phyloP scores from a whole-genome alignment of 2,329 filamentous ascomycete genomes.

The Plectosphaerella sp. region DNA sequence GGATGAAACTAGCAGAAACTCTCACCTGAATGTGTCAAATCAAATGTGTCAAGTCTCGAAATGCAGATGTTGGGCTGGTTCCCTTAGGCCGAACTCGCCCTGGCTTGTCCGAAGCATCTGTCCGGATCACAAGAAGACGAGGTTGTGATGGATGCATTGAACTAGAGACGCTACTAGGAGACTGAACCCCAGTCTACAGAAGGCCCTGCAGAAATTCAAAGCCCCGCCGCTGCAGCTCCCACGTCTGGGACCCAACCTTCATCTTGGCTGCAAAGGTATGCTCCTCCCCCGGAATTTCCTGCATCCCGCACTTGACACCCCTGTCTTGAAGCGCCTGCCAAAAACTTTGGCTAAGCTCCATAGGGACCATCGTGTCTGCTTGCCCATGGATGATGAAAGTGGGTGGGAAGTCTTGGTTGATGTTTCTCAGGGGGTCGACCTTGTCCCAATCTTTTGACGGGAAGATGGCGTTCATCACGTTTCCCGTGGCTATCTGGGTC shows the following conservation, averaged over 20 bases:
- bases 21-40: no score
- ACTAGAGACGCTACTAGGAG: not conserved
- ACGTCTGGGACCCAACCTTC: conserved; percentile 28
- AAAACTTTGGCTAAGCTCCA: conserved; percentile 26
- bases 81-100: no score
- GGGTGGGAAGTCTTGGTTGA: conserved; percentile 25
- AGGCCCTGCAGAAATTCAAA: conserved; percentile 34
- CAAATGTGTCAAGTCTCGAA: no score
- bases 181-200: not conserved
- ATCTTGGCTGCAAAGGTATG: conserved; percentile 38
- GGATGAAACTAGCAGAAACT: no score
- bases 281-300: conserved; percentile 32
- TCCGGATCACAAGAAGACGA: not conserved
- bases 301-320: conserved; percentile 27
- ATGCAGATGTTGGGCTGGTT: no score
- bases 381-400: conserved; percentile 37
- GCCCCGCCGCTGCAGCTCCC: conserved; percentile 29
- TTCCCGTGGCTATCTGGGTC: conserved; percentile 34
- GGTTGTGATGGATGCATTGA: not conserved
- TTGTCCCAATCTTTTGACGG: conserved; percentile 17
- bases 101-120: no score
- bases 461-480: conserved; percentile 26
- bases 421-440: conserved; percentile 28
- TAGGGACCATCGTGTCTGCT: conserved; percentile 32
- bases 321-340: conserved; percentile 16